Base-by-base conservation (phyloP, 2,329 filamentous ascomycete genomes). In the Pseudocercospora vitis region DNA sequence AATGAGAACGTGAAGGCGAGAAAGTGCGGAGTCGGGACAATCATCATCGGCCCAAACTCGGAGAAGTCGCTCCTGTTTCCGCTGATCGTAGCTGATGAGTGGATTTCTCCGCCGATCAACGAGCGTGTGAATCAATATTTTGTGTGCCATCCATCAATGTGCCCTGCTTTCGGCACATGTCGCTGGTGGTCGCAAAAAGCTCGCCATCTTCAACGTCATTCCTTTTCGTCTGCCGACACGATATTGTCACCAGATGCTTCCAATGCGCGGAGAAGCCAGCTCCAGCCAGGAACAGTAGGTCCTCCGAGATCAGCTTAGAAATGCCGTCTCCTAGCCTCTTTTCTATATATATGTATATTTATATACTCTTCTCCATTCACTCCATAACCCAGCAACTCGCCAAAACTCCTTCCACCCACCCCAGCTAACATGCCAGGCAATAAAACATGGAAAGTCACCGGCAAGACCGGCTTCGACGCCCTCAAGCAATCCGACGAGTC, bases 401-500 rank as follows among this genome's bases (percentile, higher is more conserved):
- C 12, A 8, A 12, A 16, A 28, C 12, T 19, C n/a, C 2, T 28
- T 14, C n/a, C 24, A 21, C 6, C 6, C 4, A 21, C 3, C 14
- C 9, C 4, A 52, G 42, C 11, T 23, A 54, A 19, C 16, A 60
- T 60, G 58, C 52, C 52, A 50, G 52, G 55, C 9, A 60, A 60
- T 42, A 55, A 56, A 29, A 44, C 58, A n/a, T 88, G 84, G 84
- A 74, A 69, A 26, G 68, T 87, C 37, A 71, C 73, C 28, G 77
- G 77, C 59, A 73, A 76, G 33, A 78, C 76, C 48, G 81, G 76
- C 61, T 86, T 89, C 63, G 81, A 87, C 42, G 76, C 75, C 35
- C 76, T 90, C 63, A 79, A 81, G 62, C 72, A 78, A 55, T 76
- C 83, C 47, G 74, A 78, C 44, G 70, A 73, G 32, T 64, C 77